phyloP scores from a whole-genome alignment of 495 filamentous ascomycete species.

The Ascobolus immersus region DNA sequence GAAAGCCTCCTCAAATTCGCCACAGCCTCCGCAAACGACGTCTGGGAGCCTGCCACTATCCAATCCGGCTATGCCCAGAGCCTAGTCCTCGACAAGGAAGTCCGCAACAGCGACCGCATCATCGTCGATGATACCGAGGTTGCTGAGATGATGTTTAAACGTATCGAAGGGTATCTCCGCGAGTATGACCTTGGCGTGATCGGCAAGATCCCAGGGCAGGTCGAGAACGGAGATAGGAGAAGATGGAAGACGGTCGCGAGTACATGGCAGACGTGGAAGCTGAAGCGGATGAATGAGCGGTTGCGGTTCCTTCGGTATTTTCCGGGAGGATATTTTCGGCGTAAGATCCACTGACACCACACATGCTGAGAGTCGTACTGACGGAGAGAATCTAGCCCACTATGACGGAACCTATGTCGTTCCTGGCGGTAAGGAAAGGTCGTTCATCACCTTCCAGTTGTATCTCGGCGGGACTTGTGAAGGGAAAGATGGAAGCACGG shows the following conservation, averaged over 20 bases:
- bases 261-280: no score
- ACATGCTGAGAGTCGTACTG: no score
- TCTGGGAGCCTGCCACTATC: slow-evolving; percentile 30
- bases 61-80: slow-evolving; percentile 28
- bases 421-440: slow-evolving; percentile 29
- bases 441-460: slow-evolving; percentile 55
- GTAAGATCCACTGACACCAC: no score
- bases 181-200: no score
- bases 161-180: slow-evolving; percentile 25
- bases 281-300: slow-evolving; percentile 47
- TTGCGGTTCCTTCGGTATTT: slow-evolving; percentile 60
- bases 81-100: slow-evolving; percentile 23
- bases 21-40: slow-evolving; percentile 13
- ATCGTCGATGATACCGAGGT: slow-evolving; percentile 30
- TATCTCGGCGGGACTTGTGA: slow-evolving; percentile 49
- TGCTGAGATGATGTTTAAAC: slow-evolving; percentile 24
- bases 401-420: slow-evolving; percentile 37
- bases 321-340: slow-evolving; percentile 52
- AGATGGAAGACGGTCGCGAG: no score
- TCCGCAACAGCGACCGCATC: slow-evolving; percentile 33
- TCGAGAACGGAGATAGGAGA: no score
- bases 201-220: no score
- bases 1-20: slow-evolving; percentile 15
- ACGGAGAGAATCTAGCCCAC: no score
- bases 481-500: slow-evolving; percentile 32